These are phyloP conservation scores for Podospora fimiseda DNA, from an alignment of 495 filamentous ascomycete genomes.

Conservation along the genomic window DNA sequence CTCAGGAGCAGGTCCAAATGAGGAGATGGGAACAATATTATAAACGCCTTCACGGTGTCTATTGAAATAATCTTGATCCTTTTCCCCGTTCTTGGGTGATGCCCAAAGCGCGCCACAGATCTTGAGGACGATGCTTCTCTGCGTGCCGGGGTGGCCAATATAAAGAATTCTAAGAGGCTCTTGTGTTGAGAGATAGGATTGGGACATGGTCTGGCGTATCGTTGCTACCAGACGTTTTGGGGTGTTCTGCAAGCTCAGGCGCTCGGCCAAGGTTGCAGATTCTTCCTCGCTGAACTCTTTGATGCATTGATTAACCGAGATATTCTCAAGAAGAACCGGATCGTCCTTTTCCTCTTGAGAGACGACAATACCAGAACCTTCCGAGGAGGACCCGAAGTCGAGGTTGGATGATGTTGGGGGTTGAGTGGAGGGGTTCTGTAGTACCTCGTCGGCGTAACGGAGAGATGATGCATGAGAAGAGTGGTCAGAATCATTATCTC, in stretches of 20 bases:
- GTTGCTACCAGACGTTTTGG: conserved; percentile 47
- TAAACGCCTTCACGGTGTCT: conserved; percentile 38
- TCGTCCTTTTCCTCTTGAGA: conserved; percentile 48
- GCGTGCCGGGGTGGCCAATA: conserved; percentile 54
- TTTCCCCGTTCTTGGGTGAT: conserved; percentile 25
- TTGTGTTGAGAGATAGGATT: conserved; percentile 52
- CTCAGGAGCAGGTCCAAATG: conserved; percentile 63
- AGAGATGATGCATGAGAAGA: conserved; percentile 38
- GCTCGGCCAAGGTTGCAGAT: conserved; percentile 41
- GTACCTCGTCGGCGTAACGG: conserved; percentile 30
- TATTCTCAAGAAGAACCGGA: conserved; percentile 43
- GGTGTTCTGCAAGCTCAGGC: conserved; percentile 27
- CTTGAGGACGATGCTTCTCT: conserved; percentile 68
- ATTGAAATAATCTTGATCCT: conserved; percentile 15
- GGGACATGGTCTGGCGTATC: conserved; percentile 67
- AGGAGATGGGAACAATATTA: conserved; percentile 68
- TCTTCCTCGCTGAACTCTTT: conserved; percentile 50
- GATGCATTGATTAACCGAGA: conserved; percentile 60
- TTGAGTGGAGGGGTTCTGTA: conserved; percentile 39
- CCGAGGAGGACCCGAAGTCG: conserved; percentile 25
- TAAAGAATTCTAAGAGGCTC: conserved; percentile 67
- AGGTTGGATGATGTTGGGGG: conserved; percentile 28
- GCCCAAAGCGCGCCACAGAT: conserved; percentile 57
- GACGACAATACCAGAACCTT: conserved; percentile 22
- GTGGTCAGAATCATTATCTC: conserved; percentile 39